A percentile compares a stretch with the other conserved stretches of the same genome.
Conservation (phyloP, 805 yeast species). For the Peterozyma toletana region DNA sequence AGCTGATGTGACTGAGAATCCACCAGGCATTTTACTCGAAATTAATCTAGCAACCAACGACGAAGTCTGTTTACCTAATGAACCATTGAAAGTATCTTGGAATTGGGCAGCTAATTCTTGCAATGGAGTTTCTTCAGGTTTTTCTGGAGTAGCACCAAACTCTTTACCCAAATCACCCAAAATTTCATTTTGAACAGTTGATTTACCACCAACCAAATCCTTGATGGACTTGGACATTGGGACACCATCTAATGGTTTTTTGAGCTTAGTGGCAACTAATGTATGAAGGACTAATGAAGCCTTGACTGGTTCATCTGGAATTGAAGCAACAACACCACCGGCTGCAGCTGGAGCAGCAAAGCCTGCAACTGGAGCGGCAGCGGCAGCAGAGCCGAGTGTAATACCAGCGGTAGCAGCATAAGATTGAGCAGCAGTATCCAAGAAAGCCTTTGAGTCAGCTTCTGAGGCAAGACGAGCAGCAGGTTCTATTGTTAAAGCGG, state of each 20-base stretch:
- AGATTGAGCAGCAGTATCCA: slow-evolving; percentile 75
- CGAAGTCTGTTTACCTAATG: slow-evolving; percentile 88
- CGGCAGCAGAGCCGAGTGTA: slow-evolving; percentile 58
- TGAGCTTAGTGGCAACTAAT: slow-evolving; percentile 90
- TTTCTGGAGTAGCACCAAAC: slow-evolving; percentile 96
- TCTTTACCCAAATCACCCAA: slow-evolving; percentile 98
- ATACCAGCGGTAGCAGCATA: slow-evolving; percentile 83
- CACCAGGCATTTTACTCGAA: slow-evolving; percentile 99
- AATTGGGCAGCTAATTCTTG: slow-evolving; percentile 92
- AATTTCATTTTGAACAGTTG: slow-evolving; percentile 97
- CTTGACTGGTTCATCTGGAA: slow-evolving; percentile 90
- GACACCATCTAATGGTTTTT: slow-evolving; percentile 79
- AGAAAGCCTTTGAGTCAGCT: slow-evolving; percentile 82
- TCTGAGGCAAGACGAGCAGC: slow-evolving; percentile 81
- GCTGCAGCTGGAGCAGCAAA: slow-evolving; percentile 56
- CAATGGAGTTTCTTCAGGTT: slow-evolving; percentile 97
- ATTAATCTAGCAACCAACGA: slow-evolving; percentile 85
- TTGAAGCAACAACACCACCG: slow-evolving; percentile 88
- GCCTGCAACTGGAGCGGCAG: slow-evolving; percentile 44
- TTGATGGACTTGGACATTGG: slow-evolving; percentile 91
- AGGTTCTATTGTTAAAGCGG: slow-evolving; percentile 87
- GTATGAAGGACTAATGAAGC: slow-evolving; percentile 81
- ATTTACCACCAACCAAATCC: slow-evolving; percentile 97
- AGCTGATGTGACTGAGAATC: slow-evolving; percentile 86
- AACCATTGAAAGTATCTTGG: slow-evolving; percentile 85